Evolutionary conservation across 164 flowering plant species (phyloP).

Genomic region (Umbellularia californica): DNA sequence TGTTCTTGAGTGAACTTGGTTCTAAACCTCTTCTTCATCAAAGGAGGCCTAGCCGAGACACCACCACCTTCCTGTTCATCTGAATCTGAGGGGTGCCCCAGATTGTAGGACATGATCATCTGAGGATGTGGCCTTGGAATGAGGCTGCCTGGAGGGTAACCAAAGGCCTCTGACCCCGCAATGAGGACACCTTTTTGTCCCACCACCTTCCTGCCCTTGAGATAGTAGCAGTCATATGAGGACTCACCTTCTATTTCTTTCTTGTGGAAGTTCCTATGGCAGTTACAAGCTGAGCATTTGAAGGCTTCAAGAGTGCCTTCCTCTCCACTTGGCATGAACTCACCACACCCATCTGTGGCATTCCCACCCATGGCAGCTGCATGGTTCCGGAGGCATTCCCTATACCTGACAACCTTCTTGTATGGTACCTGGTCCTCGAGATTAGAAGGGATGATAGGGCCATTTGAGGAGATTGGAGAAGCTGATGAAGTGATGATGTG

Average conservation of each 20-base stretch:
- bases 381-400: conserved; percentile 86
- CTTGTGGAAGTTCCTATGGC: conserved; percentile 93
- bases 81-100: conserved; percentile 45
- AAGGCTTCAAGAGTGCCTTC: conserved; percentile 72
- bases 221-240: conserved; percentile 26
- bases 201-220: conserved; percentile 41
- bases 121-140: conserved; percentile 31
- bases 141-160: conserved; percentile 38
- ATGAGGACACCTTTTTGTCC: conserved; percentile 32
- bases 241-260: conserved; percentile 53
- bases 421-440: conserved; percentile 18
- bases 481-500: conserved; percentile 31
- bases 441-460: conserved; percentile 13
- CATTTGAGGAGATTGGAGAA: conserved; percentile 21
- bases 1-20: conserved; percentile 81
- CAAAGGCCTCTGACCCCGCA: conserved; percentile 33
- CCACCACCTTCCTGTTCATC: conserved; percentile 51
- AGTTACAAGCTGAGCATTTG: conserved; percentile 80
- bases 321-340: conserved; percentile 82
- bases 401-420: conserved; percentile 48
- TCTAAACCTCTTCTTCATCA: conserved; percentile 68
- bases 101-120: conserved; percentile 55
- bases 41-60: conserved; percentile 22
- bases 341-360: conserved; percentile 92
- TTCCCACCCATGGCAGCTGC: conserved; percentile 87